Evolutionary conservation across 2,329 filamentous ascomycete genomes (phyloP).

Genomic region (Monilinia laxa): DNA sequence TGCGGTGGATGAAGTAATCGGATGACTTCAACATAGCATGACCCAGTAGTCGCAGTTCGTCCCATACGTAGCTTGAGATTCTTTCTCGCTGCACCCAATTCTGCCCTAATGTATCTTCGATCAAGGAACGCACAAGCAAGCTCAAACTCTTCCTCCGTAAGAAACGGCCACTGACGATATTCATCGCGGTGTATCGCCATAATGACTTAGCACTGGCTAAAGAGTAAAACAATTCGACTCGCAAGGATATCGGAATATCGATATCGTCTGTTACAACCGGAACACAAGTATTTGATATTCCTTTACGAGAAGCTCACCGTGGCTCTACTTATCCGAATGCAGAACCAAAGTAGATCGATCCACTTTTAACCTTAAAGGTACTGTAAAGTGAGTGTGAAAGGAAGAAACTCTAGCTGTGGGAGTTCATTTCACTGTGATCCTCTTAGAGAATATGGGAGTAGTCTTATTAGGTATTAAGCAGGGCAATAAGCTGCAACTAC

Average conservation of each 20-base stretch:
- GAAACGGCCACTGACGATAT: slow-evolving; percentile 56
- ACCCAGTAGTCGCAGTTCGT: slow-evolving; percentile 34
- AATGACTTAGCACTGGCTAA: slow-evolving; percentile 12
- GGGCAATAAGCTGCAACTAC: no score
- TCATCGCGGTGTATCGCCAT: slow-evolving; percentile 42
- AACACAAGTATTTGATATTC: neutral
- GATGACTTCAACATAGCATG: slow-evolving; percentile 38
- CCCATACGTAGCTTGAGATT: slow-evolving; percentile 56
- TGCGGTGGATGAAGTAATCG: slow-evolving; percentile 34
- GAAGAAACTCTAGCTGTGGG: no score
- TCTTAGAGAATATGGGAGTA: neutral
- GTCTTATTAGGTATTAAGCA: neutral
- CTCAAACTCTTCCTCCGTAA: slow-evolving; percentile 61
- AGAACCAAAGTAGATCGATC: neutral
- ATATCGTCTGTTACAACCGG: neutral
- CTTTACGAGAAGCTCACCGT: no score
- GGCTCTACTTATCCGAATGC: neutral
- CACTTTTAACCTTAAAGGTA: neutral
- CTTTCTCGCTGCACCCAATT: slow-evolving; percentile 53
- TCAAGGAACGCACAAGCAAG: slow-evolving; percentile 64
- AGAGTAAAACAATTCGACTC: neutral
- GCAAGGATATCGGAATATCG: neutral
- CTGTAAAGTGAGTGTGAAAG: neutral
- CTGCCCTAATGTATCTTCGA: slow-evolving; percentile 57
- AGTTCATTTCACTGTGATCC: neutral